Percentiles rank a stretch among this genome's conserved stretches.
Conservation (phyloP, 257 asterid species). For the Nemophila menziesii region DNA sequence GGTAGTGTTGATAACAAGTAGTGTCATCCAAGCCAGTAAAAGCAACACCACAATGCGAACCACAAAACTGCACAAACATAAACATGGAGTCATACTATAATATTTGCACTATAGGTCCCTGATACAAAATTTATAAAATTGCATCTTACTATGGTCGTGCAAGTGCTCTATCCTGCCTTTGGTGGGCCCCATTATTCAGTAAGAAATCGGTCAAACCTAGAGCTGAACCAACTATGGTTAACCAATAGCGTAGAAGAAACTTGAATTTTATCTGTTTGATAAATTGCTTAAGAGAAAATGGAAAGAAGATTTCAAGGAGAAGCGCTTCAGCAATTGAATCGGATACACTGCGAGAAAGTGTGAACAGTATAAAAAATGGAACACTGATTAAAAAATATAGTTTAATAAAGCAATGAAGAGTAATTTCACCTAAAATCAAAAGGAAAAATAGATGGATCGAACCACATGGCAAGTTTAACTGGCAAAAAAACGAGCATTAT, state of each 20-base stretch:
- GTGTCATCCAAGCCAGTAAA: slow-evolving; percentile 94
- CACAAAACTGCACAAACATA: slow-evolving; percentile 83
- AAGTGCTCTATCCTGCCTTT: too few species aligned
- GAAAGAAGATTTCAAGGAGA: slow-evolving; percentile 97
- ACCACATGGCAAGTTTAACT: slow-evolving; percentile 92
- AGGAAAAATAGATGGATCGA: slow-evolving; percentile 84
- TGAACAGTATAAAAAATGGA: too few species aligned
- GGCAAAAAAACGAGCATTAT: slow-evolving; percentile 97
- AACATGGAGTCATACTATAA: too few species aligned
- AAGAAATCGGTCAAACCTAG: slow-evolving; percentile 83
- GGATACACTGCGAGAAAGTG: slow-evolving; percentile 37
- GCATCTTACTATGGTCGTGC: slow-evolving; percentile 46
- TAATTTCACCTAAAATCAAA: slow-evolving; percentile 86
- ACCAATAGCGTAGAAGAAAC: slow-evolving; percentile 88
- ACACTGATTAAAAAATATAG: too few species aligned
- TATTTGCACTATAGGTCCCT: too few species aligned
- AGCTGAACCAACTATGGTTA: slow-evolving; percentile 88
- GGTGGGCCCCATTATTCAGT: too few species aligned
- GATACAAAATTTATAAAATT: too few species aligned
- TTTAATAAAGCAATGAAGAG: slow-evolving; percentile 6
- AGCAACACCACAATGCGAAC: slow-evolving; percentile 68
- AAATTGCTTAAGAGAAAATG: slow-evolving; percentile 93
- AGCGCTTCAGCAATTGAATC: slow-evolving; percentile 97
- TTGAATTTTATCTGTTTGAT: slow-evolving; percentile 81
- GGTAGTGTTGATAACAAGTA: slow-evolving; percentile 70